Evolutionary conservation across 805 yeast species (phyloP).

Genomic region (Lipomyces sp.): DNA sequence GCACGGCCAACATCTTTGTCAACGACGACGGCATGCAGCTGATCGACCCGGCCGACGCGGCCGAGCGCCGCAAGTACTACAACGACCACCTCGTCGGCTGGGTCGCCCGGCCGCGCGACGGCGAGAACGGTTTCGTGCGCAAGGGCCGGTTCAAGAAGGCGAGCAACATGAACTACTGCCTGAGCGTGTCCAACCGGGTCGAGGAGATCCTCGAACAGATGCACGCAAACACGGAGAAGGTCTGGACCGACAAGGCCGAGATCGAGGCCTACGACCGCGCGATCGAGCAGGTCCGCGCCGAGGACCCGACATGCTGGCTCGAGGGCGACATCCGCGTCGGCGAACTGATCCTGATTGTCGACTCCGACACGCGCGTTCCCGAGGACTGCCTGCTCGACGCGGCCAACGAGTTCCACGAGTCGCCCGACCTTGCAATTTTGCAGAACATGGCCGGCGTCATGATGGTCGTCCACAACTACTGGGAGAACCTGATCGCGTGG

Average conservation of each 20-base stretch:
- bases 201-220: slow-evolving; percentile 6
- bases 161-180: slow-evolving; percentile 19
- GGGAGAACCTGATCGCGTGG: slow-evolving; percentile 20
- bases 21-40: slow-evolving; percentile 23
- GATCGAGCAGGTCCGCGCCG: not conserved
- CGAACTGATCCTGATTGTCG: slow-evolving; percentile 12
- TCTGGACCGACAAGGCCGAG: slow-evolving; percentile 12
- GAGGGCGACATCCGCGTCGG: slow-evolving; percentile 20
- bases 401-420: slow-evolving; percentile 9
- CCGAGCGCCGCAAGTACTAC: slow-evolving; percentile 6
- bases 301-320: slow-evolving; percentile 9
- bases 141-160: slow-evolving; percentile 19
- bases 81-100: slow-evolving; percentile 11
- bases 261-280: slow-evolving; percentile 5
- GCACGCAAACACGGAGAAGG: slow-evolving; percentile 1
- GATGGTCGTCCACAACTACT: slow-evolving; percentile 19
- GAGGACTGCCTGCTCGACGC: slow-evolving; percentile 21
- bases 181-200: slow-evolving; percentile 6
- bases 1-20: slow-evolving; percentile 14
- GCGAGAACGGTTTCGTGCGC: slow-evolving; percentile 13
- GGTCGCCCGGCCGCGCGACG: slow-evolving; percentile 21
- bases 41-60: slow-evolving; percentile 7
- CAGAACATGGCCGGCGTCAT: slow-evolving; percentile 18
- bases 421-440: slow-evolving; percentile 17
- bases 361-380: slow-evolving; percentile 17